Conservation (phyloP, 2,329 filamentous ascomycete genomes). For the Lasiodiplodia gonubiensis region DNA sequence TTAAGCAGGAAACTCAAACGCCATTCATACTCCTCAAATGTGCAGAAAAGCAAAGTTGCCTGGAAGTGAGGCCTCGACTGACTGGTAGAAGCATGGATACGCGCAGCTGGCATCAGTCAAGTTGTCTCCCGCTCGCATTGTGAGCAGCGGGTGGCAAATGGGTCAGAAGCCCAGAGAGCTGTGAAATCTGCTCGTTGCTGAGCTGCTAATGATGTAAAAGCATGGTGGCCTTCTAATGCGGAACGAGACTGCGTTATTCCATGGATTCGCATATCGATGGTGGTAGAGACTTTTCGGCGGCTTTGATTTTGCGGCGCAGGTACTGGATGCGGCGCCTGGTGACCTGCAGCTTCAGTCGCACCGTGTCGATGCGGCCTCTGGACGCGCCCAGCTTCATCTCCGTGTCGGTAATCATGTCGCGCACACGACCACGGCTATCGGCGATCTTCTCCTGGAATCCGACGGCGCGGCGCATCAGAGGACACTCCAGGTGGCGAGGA, state of each 20-base stretch:
- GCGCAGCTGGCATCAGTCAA: neutral
- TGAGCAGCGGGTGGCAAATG: neutral
- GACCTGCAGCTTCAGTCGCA: slow-evolving; percentile 11
- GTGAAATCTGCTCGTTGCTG: neutral
- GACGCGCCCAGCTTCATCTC: slow-evolving; percentile 11
- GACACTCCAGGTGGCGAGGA: slow-evolving; percentile 17
- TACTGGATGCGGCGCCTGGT: slow-evolving; percentile 12
- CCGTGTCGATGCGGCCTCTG: slow-evolving; percentile 13
- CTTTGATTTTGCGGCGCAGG: slow-evolving; percentile 24
- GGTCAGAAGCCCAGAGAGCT: neutral
- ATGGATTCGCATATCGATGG: neutral
- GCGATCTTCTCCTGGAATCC: slow-evolving; percentile 25
- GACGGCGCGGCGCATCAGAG: slow-evolving; percentile 26
- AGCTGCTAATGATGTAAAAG: neutral
- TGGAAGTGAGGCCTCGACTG: neutral
- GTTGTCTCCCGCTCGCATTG: neutral
- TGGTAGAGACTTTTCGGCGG: neutral
- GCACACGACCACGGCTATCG: slow-evolving; percentile 22
- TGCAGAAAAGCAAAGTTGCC: neutral
- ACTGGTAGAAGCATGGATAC: neutral
- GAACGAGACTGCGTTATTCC: neutral
- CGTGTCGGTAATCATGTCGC: slow-evolving; percentile 21
- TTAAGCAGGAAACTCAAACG: neutral
- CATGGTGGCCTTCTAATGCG: neutral
- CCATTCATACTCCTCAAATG: neutral